These are phyloP conservation scores for Letharia columbiana DNA, from an alignment of 495 filamentous ascomycete genomes.

Conservation along the genomic window DNA sequence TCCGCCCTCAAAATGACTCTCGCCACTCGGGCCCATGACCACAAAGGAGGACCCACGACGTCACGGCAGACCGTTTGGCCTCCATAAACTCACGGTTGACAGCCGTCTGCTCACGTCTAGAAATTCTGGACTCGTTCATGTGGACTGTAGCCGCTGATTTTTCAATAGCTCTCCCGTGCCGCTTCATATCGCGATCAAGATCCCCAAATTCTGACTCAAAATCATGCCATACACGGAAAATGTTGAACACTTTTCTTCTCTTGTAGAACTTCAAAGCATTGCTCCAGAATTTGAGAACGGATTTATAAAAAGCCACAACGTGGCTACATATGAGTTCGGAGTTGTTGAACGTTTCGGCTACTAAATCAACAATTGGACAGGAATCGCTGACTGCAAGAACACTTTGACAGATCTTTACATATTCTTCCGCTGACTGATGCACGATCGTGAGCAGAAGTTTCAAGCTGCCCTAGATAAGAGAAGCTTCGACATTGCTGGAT, in stretches of 20 bases:
- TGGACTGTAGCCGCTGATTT: neutral
- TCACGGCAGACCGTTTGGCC: neutral
- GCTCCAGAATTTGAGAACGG: neutral
- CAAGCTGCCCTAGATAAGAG: slow-evolving; percentile 3
- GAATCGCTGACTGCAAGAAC: slow-evolving; percentile 3
- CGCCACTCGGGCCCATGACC: neutral
- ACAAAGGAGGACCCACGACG: neutral
- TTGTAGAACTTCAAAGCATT: slow-evolving; percentile 1
- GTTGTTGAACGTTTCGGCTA: slow-evolving; percentile 3
- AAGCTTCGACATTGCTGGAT: slow-evolving; percentile 6
- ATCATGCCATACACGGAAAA: slow-evolving; percentile 1
- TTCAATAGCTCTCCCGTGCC: neutral
- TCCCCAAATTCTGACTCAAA: slow-evolving; percentile 9
- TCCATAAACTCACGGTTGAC: slow-evolving; percentile 1
- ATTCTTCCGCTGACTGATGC: slow-evolving; percentile 4
- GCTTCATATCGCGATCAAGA: slow-evolving; percentile 1
- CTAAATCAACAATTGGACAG: slow-evolving; percentile 1
- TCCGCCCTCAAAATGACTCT: neutral
- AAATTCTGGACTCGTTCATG: neutral
- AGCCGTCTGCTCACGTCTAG: neutral
- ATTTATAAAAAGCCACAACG: neutral
- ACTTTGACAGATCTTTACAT: slow-evolving; percentile 3
- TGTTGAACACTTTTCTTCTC: neutral
- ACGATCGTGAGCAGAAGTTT: slow-evolving; percentile 11
- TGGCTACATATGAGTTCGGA: slow-evolving; percentile 4